Evolutionary conservation across 2,329 filamentous ascomycete genomes (phyloP).

Genomic region (Sporothrix curviconia): DNA sequence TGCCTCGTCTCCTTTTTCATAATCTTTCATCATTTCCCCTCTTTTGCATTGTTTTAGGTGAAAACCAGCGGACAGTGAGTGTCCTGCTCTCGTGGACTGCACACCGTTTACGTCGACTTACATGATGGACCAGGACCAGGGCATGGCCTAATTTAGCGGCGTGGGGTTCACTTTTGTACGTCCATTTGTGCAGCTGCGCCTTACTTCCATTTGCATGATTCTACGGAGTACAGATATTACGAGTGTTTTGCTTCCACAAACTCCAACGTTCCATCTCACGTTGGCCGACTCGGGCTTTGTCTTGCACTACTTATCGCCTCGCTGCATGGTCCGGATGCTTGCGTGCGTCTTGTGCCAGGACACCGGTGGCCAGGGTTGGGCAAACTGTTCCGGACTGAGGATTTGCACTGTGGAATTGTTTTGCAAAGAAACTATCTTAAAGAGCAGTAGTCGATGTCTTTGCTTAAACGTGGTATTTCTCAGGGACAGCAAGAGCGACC

Average conservation of each 20-base stretch:
- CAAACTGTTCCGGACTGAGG: too few species aligned
- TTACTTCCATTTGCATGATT: too few species aligned
- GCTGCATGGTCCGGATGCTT: not conserved
- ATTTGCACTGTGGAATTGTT: too few species aligned
- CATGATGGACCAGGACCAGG: not conserved
- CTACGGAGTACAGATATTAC: too few species aligned
- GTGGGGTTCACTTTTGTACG: constrained; percentile 1
- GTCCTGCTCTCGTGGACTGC: not conserved
- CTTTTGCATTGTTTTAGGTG: not conserved
- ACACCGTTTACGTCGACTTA: not conserved
- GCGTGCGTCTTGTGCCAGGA: not conserved
- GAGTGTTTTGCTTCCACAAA: too few species aligned
- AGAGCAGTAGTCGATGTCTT: not conserved
- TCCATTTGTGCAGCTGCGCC: not conserved
- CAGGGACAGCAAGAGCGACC: not conserved
- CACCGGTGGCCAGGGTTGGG: constrained; percentile 1
- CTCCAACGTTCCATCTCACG: not conserved
- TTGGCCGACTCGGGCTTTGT: constrained; percentile 2
- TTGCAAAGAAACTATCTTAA: too few species aligned
- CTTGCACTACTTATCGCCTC: not conserved
- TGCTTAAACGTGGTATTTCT: not conserved
- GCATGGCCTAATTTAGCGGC: constrained; percentile 9
- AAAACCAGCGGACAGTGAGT: not conserved
- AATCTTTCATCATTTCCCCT: constrained; percentile 1
- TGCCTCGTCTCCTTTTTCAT: too few species aligned